Evolutionary conservation across 805 yeast genomes (phyloP), one percentile per base, ranked within the genome.

Genomic region (Saturnispora saitoi): DNA sequence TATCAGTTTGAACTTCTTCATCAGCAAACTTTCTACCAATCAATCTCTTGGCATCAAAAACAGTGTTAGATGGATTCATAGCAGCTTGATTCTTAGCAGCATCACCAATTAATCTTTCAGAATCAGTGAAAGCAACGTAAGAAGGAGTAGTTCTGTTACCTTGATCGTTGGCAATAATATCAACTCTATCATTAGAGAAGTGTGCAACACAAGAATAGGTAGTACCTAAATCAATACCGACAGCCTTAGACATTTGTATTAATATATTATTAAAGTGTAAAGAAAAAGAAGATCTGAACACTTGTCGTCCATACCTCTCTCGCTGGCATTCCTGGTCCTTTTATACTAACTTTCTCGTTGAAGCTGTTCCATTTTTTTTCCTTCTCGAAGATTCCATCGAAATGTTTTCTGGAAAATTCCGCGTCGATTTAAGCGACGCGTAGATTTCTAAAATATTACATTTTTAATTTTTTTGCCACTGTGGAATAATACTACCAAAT

Each of bases 61-160:
- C 88, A 55, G 96, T 90, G 79, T 90, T 90, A 50, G 73, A 67
- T 55, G 95, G 96, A 76, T 89, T 89, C 68, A 89, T 80, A 50
- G 96, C 90, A 55, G 96, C 96, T 75, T 89, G 97, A 72, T 90
- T 89, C 83, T 89, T 89, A 57, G 96, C 97, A 58, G 96, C 91
- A 69, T 88, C 96, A 73, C 96, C 96, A 64, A 88, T 86, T 63
- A 88, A 76, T 73, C 96, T 82, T 76, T 89, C 97, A 49, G 85
- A 79, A 58, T 85, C 93, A 48, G 95, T 86, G 76, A 89, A 89
- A 39, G 96, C 96, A 49, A 90, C 97, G 67, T 84, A 90, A 30
- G 96, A 90, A 50, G 97, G 96, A 50, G 97, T 90, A 52, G 90
- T 89, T 78, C 97, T 87, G 80, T 89, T 89, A 81, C 97, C 97